A percentile compares a stretch with the other conserved stretches of the same genome.
Conservation (phyloP, 768 basidiomycete genomes). For the Galerina marginata region DNA sequence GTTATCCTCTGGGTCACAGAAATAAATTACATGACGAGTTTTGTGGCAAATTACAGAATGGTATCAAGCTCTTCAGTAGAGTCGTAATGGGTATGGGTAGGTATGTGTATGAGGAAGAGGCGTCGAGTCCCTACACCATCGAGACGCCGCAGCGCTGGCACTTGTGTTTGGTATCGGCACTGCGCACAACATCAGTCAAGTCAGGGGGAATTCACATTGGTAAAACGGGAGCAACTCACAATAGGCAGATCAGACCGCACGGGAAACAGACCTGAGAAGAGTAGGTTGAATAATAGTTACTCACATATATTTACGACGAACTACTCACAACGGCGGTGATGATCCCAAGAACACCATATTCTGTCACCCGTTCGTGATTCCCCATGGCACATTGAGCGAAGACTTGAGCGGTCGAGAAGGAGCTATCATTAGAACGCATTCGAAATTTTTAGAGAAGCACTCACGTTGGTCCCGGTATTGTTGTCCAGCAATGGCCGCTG, state of each 20-base stretch:
- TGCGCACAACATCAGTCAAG: not conserved
- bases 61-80: too few species aligned
- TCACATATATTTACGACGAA: not conserved
- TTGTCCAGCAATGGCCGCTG: not conserved
- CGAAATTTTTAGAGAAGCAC: not conserved
- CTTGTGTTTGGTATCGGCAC: constrained; percentile 15
- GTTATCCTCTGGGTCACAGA: too few species aligned
- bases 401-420: constrained; percentile 6
- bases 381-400: constrained; percentile 26
- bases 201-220: not conserved
- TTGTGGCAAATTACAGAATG: too few species aligned
- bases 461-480: constrained; percentile 15
- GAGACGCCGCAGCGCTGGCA: constrained; percentile 18
- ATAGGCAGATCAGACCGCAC: constrained; percentile 28
- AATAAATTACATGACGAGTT: too few species aligned
- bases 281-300: not conserved
- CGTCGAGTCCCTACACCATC: not conserved
- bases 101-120: too few species aligned
- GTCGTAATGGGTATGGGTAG: too few species aligned
- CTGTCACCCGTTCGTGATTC: constrained; percentile 27
- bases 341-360: constrained; percentile 29
- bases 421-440: too few species aligned
- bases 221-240: constrained; percentile 9
- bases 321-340: constrained; percentile 31
- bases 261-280: constrained; percentile 28